phyloP scores from a whole-genome alignment of 1,284 basidiomycete genomes.

The Schizopora paradoxa region DNA sequence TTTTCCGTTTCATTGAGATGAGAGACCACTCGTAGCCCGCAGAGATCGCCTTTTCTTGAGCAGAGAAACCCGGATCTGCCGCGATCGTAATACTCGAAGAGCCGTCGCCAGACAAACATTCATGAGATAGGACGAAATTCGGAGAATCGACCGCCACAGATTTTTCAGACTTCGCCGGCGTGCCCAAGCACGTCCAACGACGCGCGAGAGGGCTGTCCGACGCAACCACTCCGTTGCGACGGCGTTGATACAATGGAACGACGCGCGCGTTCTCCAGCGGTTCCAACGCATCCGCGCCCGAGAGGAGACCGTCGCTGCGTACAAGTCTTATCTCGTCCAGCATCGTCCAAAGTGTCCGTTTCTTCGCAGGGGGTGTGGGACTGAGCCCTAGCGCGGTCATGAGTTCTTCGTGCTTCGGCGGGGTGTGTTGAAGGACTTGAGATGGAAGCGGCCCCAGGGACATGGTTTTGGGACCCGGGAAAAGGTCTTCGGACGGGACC shows the following conservation, averaged over 20 bases:
- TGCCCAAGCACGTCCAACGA: too few species aligned
- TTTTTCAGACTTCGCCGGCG: too few species aligned
- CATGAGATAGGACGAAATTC: too few species aligned
- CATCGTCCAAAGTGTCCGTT: slow-evolving; percentile 16
- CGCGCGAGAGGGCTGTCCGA: too few species aligned
- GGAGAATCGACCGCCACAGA: too few species aligned
- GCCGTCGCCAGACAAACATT: too few species aligned
- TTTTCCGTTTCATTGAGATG: slow-evolving; percentile 5
- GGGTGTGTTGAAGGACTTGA: slow-evolving; percentile 12
- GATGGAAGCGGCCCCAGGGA: background rate
- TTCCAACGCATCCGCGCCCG: slow-evolving; percentile 4
- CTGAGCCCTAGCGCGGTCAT: background rate
- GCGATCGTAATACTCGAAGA: too few species aligned
- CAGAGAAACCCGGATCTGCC: too few species aligned
- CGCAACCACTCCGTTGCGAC: slow-evolving; percentile 8
- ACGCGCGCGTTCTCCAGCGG: slow-evolving; percentile 9
- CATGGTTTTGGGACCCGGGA: slow-evolving; percentile 2
- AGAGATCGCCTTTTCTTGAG: background rate
- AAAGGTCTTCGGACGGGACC: background rate
- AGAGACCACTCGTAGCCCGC: slow-evolving; percentile 7
- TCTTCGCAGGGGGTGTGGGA: slow-evolving; percentile 11
- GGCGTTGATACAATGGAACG: slow-evolving; percentile 12
- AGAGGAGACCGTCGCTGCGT: slow-evolving; percentile 10
- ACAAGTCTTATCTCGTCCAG: slow-evolving; percentile 15
- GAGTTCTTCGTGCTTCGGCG: background rate